Base-by-base conservation (phyloP, 2,329 filamentous ascomycete species). In the Hypoxylon rubiginosum region DNA sequence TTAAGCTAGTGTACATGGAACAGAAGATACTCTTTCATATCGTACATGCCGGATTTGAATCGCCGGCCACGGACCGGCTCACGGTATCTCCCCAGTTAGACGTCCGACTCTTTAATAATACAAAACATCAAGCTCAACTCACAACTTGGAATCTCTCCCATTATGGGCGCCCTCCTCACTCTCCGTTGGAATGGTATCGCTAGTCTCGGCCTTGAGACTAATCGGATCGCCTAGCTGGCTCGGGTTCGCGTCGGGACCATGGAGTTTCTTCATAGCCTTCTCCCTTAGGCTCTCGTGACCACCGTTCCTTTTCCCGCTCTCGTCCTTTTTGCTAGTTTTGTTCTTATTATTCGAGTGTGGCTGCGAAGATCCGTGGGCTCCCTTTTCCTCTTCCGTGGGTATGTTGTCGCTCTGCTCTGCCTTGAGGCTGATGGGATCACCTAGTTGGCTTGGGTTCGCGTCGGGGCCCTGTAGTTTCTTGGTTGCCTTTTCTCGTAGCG, bases 351-450 rank as follows among this genome's bases (percentile, higher is more conserved):
- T 21, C 3, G 57, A 39, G 1, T 53, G 34, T 11, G 65, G 54
- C n/a, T 61, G 50, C 0, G 65, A 46, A 6, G 66, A 52, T 2
- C 52, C 7, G 5, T 19, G 11, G 3, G 53, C 67, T 24, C 73
- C 73, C 3, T 69, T 67, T 49, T 77, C 77, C 13, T 67, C 70
- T 17, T 73, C 69, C 3, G 69, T 71, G 1, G 78, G 78, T 32
- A 76, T 64, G 41, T 58, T 70, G 15, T 75, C 72, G 61, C 74
- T 78, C 57, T 71, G 76, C 62, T 81, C 80, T 7, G 79, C 79
- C 63, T 81, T 81, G 28, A 80, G 41, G 51, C 78, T 81, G 34
- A 80, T 75, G 2, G 80, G 79, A 52, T 81, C 80, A 28, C 79
- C 79, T 7, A 81, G 71, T 68, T 77, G 77, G 56, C 75, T 77